A percentile compares a stretch with the other conserved stretches of the same genome.
These are phyloP conservation scores for Bocquillonia castaneifolia DNA, from an alignment of 441 rosid species.

Conservation along the genomic window DNA sequence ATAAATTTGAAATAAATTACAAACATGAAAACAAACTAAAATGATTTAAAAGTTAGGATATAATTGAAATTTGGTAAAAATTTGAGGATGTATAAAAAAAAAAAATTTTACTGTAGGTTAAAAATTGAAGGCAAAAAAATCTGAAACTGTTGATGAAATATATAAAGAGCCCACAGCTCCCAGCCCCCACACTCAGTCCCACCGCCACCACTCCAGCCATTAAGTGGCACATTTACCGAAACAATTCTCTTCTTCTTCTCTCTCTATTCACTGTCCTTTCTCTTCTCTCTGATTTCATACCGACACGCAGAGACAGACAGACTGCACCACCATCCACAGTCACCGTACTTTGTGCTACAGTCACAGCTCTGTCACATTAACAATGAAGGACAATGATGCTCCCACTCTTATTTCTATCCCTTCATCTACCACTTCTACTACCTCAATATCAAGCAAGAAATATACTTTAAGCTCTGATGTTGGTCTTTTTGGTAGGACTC, in stretches of 20 bases:
- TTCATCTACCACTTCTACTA: constrained; percentile 5
- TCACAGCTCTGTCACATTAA: not conserved
- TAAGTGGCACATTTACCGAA: constrained; percentile 14
- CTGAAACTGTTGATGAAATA: no score
- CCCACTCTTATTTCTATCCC: constrained; percentile 21
- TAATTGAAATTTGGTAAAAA: no score
- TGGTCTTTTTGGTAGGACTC: constrained; percentile 47
- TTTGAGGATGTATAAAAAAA: no score
- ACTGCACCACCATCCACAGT: not conserved
- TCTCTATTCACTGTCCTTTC: not conserved
- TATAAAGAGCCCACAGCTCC: no score
- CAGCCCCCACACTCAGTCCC: not conserved
- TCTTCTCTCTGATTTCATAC: not conserved
- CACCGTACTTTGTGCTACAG: not conserved
- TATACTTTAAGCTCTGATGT: constrained; percentile 40
- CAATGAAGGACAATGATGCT: constrained; percentile 33
- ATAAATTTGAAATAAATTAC: no score
- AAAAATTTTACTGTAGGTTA: no score
- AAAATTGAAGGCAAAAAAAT: no score
- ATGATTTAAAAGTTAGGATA: no score
- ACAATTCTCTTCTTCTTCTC: not conserved
- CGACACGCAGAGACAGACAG: no score
- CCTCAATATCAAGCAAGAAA: constrained; percentile 19
- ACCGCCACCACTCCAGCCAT: not conserved
- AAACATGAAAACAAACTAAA: no score